Percentiles rank a stretch among this genome's conserved stretches.
Conservation (phyloP, 495 filamentous ascomycete species). For the Clohesyomyces aquaticus region DNA sequence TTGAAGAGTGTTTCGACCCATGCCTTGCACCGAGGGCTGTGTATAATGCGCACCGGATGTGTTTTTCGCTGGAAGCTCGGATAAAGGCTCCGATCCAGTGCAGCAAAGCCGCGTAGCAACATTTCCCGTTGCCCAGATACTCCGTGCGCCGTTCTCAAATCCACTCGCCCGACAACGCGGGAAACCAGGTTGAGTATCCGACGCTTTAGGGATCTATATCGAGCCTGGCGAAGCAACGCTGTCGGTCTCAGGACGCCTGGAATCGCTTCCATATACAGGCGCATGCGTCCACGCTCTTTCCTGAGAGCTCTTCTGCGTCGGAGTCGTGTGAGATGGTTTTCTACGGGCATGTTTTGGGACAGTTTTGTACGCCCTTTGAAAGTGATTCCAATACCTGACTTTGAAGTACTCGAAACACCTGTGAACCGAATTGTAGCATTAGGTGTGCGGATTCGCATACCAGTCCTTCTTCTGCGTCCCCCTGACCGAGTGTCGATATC, state of each 20-base stretch:
- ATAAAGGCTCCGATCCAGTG: conserved; percentile 14
- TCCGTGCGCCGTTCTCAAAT: background rate
- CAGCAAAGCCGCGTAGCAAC: conserved; percentile 11
- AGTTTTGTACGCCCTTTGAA: no score
- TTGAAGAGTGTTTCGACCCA: background rate
- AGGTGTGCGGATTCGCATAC: no score
- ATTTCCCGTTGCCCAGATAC: background rate
- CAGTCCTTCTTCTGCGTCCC: no score
- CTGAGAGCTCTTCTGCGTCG: conserved; percentile 6
- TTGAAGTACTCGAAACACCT: no score
- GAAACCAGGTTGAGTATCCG: conserved; percentile 2
- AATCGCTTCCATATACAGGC: background rate
- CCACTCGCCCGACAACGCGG: background rate
- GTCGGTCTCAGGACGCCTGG: background rate
- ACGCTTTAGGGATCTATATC: conserved; percentile 15
- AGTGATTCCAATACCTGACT: no score
- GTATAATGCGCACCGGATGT: conserved; percentile 2
- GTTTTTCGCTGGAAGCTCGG: background rate
- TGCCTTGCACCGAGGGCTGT: conserved; percentile 6
- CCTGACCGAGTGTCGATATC: no score
- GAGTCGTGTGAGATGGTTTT: background rate
- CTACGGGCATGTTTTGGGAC: no score
- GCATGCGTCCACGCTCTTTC: background rate
- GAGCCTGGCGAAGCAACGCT: background rate
- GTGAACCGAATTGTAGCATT: no score